phyloP scores from a whole-genome alignment of 768 basidiomycete species.

The Nevesoporus exiguus region DNA sequence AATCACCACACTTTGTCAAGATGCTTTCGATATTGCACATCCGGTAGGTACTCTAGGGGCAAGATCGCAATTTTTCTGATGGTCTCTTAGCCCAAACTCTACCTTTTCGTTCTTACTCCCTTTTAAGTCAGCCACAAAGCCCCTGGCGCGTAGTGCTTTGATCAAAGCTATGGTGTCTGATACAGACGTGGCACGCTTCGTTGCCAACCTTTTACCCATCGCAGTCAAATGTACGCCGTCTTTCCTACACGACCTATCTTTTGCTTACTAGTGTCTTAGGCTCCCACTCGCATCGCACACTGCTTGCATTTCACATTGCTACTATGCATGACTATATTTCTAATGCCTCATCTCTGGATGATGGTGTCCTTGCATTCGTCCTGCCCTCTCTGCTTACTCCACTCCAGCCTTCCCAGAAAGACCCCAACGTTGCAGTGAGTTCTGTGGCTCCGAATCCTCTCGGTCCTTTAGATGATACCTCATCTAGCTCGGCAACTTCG shows the following conservation, averaged over 20 bases:
- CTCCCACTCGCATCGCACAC: conserved; percentile 55
- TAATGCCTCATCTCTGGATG: conserved; percentile 52
- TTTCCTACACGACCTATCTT: neutral
- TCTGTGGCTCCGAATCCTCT: neutral
- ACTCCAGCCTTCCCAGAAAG: conserved; percentile 45
- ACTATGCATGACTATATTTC: conserved; percentile 77
- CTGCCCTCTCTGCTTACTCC: conserved; percentile 64
- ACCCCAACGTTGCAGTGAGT: conserved; percentile 49
- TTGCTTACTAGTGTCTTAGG: conserved; percentile 22
- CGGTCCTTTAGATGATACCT: neutral
- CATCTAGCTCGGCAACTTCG: conserved; percentile 64
- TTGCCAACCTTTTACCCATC: conserved; percentile 59
- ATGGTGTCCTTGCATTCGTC: conserved; percentile 61
- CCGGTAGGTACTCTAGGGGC: conserved; percentile 41
- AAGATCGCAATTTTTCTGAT: neutral
- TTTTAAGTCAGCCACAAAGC: conserved; percentile 73
- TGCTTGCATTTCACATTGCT: conserved; percentile 81
- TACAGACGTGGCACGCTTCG: conserved; percentile 67
- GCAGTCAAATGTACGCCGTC: conserved; percentile 43
- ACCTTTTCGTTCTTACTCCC: conserved; percentile 67
- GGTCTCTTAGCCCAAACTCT: conserved; percentile 48
- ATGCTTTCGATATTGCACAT: conserved; percentile 85
- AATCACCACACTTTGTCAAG: conserved; percentile 90
- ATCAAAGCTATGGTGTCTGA: conserved; percentile 75
- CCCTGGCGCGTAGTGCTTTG: conserved; percentile 67